Evolutionary conservation across 345 rosid genomes (phyloP), one percentile per base, ranked within the genome.

Genomic region (Melaleuca quinquenervia): DNA sequence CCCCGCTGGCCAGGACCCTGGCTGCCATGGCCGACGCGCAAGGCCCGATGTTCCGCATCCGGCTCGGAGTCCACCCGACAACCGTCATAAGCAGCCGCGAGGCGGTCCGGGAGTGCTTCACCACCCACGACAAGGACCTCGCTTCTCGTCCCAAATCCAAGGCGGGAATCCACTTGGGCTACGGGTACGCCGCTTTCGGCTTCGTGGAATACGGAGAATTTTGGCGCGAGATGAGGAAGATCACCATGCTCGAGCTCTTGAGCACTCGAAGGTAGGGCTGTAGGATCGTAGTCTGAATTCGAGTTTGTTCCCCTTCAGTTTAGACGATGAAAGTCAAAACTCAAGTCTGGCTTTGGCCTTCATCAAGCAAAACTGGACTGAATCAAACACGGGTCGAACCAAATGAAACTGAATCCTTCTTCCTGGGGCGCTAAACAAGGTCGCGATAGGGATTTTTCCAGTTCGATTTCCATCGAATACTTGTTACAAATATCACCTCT

Each of bases 171-270:
- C 86, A 93, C 55, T n/a, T 95, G 26, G 96, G 96, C 24, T 94
- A 95, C 83, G 88, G 92, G 85, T 88, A 90, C 84, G 96, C 96
- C 11, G 8, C 82, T 11, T 86, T 95, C 5, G 87, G 92, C 9
- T 41, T 95, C 15, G 92, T 91, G 16, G 94, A 95, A 1, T 94
- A 95, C 32, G 96, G 96, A 24, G 87, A 88, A 27, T 93, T 94
- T 50, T 95, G 96, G 96, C 94, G 96, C 8, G 90, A 91, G 62
- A 80, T 95, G 50, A 92, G 98, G 51, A 94, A 93, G 86, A 84
- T 94, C n/a, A 84, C 89, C 82, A 92, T 92, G 51, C 85, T 91
- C 26, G 90, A 95, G 87, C 93, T 94, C 64, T 89, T 95, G 51
- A 93, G 96, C 2, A 88, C 62, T 52, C 91, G 89, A 78, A 88